Conservation (phyloP, 164 flowering plant species). For the Annona squamosa region DNA sequence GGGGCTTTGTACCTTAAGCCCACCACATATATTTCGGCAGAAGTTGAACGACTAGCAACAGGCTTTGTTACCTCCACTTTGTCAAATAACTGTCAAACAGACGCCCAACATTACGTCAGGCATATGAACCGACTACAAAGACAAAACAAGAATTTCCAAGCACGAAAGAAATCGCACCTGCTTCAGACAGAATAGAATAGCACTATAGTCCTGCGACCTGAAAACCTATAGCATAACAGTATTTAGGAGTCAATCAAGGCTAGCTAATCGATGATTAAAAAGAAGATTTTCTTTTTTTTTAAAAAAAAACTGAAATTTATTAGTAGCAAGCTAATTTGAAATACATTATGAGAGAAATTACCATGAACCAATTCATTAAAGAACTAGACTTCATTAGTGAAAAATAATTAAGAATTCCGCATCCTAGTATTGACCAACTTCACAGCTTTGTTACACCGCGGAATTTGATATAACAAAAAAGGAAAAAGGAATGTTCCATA, state of each 20-base stretch:
- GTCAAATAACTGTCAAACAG: slow-evolving; percentile 67
- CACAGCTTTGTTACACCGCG: not conserved
- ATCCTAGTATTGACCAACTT: not conserved
- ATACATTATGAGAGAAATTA: not conserved
- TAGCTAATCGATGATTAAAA: too few species aligned
- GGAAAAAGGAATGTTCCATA: not conserved
- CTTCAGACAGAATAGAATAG: slow-evolving; percentile 73
- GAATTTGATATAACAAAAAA: not conserved
- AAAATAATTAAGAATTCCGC: too few species aligned
- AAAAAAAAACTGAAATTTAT: too few species aligned
- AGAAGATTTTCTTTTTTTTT: too few species aligned
- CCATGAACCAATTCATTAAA: not conserved
- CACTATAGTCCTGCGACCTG: slow-evolving; percentile 90
- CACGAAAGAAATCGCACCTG: slow-evolving; percentile 40
- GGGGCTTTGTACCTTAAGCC: slow-evolving; percentile 83
- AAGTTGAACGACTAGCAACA: slow-evolving; percentile 76
- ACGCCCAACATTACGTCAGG: slow-evolving; percentile 2
- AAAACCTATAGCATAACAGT: slow-evolving; percentile 48
- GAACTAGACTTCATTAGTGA: not conserved
- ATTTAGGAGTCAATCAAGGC: not conserved
- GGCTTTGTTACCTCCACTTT: slow-evolving; percentile 93
- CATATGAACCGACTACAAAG: not conserved
- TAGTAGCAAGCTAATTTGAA: too few species aligned
- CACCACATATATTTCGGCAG: slow-evolving; percentile 83
- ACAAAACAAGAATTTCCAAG: not conserved